These are phyloP conservation scores for Ophiosphaerella narmari DNA, from an alignment of 2,329 filamentous ascomycete genomes.

Conservation along the genomic window DNA sequence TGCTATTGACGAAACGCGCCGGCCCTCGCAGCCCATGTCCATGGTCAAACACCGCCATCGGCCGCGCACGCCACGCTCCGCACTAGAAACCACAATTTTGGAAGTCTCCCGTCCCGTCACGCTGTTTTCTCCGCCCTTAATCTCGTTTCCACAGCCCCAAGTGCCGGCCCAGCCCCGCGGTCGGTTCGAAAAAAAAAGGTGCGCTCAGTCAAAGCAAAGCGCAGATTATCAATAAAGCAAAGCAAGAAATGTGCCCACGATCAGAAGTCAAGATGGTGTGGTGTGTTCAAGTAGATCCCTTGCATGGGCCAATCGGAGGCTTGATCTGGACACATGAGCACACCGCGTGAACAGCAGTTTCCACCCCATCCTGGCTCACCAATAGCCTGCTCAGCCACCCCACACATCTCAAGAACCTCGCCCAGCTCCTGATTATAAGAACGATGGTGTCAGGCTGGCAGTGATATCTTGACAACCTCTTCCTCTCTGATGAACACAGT, in stretches of 20 bases:
- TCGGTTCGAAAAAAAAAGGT: background rate
- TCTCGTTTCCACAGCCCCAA: no score
- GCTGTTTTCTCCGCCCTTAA: no score
- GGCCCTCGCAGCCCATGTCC: no score
- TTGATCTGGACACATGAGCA: slow-evolving; percentile 1
- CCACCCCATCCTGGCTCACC: background rate
- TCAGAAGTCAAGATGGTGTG: slow-evolving; percentile 2
- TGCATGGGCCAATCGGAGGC: slow-evolving; percentile 5
- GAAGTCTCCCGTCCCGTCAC: no score
- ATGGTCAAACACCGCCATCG: no score
- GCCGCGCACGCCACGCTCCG: no score
- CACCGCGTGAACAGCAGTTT: slow-evolving; percentile 6
- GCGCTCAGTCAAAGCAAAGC: background rate
- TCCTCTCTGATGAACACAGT: no score
- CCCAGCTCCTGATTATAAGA: background rate
- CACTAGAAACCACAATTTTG: no score
- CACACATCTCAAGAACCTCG: background rate
- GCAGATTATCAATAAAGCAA: background rate
- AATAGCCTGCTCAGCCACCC: slow-evolving; percentile 3
- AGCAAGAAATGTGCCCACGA: background rate
- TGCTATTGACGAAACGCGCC: no score
- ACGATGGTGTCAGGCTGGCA: background rate
- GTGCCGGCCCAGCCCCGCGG: background rate
- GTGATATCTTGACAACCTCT: no score
- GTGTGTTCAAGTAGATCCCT: slow-evolving; percentile 1